Base-by-base conservation (phyloP, 2,329 filamentous ascomycete genomes). In the Fusarium sp. region DNA sequence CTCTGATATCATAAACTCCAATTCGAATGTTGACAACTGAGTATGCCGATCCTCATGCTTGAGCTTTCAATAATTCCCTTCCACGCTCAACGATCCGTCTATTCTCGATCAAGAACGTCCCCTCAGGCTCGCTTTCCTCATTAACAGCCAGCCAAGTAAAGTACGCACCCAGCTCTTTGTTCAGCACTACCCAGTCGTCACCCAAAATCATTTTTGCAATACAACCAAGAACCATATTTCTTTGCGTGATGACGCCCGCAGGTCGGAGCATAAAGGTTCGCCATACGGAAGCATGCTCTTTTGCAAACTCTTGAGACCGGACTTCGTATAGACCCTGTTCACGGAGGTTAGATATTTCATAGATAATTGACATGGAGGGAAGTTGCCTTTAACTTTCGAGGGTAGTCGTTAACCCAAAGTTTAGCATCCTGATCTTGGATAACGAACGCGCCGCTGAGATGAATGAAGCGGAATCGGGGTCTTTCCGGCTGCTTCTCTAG, bases 371-470 rank as follows among this genome's bases (percentile, higher is more conserved):
- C 3, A 10, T n/a, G 3, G 2, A 15, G 4, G 8, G 3, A 4
- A 0, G 5, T 0, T 67, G 71, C 73, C 51, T 75, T 75, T 6
- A 74, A 44, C 30, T 75, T 75, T 0, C 73, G 73, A 5, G 69
- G 55, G 10, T 56, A 62, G 9, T 66, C 65, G 0, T 75, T 44
- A 1, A 75, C 74, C 67, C 73, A 78, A 18, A 81, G 18, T 27
- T 62, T 76, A 22, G 70, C 57, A 8, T 78, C 72, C 56, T 81
- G 79, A 20, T 81, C 69, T 20, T 75, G 77, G 13, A 72, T 65
- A 1, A 79, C 78, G 30, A 78, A 79, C 16, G 74, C 77, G 3
- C 79, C 79, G 41, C 79, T 80, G 8, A 81, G 62, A 40, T 78
- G 78, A 5, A 81, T 69, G 34, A 74, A 79, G 41, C 72, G 70